Conservation (phyloP, 208 protist genomes). For the Naegleria lovaniensis region DNA sequence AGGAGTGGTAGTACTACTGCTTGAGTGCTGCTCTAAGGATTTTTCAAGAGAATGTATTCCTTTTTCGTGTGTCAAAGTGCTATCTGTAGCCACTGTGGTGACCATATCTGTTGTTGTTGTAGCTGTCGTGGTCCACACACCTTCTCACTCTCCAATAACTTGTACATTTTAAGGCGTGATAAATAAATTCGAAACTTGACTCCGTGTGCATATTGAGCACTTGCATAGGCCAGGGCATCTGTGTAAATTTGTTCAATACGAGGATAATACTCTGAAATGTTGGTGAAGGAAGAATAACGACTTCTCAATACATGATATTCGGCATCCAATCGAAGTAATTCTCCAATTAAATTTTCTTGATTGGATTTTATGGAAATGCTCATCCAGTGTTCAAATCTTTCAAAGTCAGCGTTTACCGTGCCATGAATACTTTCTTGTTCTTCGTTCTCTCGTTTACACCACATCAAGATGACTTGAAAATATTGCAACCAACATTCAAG, state of each 20-base stretch:
- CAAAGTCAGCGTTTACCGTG: neutral
- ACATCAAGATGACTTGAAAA: neutral
- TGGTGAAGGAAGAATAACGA: neutral
- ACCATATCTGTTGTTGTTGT: too few relatives aligned
- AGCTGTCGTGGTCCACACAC: too few relatives aligned
- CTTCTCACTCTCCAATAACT: too few relatives aligned
- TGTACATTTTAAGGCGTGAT: too few relatives aligned
- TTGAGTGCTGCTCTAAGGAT: too few relatives aligned
- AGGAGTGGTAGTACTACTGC: too few relatives aligned
- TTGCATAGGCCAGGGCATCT: neutral
- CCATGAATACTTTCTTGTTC: neutral
- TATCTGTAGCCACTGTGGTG: too few relatives aligned
- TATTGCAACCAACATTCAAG: neutral
- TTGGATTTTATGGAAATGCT: neutral
- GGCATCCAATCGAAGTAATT: neutral
- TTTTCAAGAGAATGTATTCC: too few relatives aligned
- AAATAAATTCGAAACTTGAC: neutral
- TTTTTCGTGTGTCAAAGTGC: too few relatives aligned
- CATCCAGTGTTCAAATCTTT: neutral
- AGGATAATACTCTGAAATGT: neutral
- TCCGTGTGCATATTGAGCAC: neutral
- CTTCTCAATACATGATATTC: neutral
- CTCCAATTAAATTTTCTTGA: neutral
- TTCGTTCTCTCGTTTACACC: too few relatives aligned
- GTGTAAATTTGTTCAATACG: neutral